Evolutionary conservation across 192 early-diverging fungal species (phyloP), one percentile per base, ranked within the genome.

Genomic region (Backusella luteola): DNA sequence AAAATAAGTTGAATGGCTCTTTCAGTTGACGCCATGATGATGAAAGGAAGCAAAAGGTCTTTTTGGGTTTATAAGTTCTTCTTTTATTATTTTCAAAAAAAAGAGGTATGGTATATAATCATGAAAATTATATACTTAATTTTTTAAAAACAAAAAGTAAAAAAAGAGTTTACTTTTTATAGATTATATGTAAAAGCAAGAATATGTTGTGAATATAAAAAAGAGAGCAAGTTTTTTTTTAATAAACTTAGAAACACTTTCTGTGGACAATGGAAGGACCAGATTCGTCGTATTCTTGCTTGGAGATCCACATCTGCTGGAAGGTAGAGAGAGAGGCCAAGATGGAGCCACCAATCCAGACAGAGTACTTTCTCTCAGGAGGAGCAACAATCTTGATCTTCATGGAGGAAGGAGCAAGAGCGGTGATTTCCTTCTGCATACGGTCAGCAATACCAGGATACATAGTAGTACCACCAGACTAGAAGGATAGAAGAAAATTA

Each of bases 341-440:
- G 71, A 98, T 96, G 77, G 96, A 96, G 56, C 97, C 97, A 88
- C 97, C 97, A 81, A 97, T 96, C 96, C 97, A 98, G 86, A 94
- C 96, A 76, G 96, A 96, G 93, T 96, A 97, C 88, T 96, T 98
- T 85, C 97, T 91, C 86, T 98, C 97, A 67, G 97, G 95, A 38
- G 96, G 96, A 79, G 96, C 96, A 83, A 96, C 94, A 81, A 98
- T 94, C 91, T 95, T 93, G 89, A 97, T 90, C 89, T 93, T 95
- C 93, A 93, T 96, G 76, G 91, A 91, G 78, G 93, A 93, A 53
- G 96, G 96, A 44, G 94, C 96, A 76, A 98, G 89, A 34, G 95
- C 90, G 52, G 94, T 93, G 84, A 98, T 94, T 87, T 98, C 97
- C 87, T 95, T 94, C 84, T 96, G 94, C 93, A 98, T 93, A 83